These are phyloP conservation scores for Daldinia decipiens DNA, from an alignment of 495 filamentous ascomycete genomes.

Conservation along the genomic window DNA sequence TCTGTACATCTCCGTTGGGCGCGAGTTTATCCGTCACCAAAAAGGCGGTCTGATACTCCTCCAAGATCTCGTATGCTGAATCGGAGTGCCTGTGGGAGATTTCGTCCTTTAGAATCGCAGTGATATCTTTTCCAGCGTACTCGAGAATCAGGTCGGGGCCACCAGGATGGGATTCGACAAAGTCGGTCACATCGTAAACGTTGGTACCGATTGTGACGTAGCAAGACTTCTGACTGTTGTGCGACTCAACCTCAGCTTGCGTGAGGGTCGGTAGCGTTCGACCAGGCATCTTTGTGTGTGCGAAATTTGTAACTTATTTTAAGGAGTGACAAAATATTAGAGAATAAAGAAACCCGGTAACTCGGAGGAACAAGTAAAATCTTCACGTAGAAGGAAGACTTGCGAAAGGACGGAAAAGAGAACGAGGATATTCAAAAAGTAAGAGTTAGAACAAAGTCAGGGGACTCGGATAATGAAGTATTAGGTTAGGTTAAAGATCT, in stretches of 20 bases:
- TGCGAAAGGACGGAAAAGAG: slow-evolving; percentile 10
- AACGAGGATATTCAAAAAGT: slow-evolving; percentile 25
- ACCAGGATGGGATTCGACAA: slow-evolving; percentile 88
- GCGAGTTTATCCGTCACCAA: slow-evolving; percentile 63
- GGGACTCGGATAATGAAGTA: slow-evolving; percentile 37
- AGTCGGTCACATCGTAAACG: slow-evolving; percentile 94
- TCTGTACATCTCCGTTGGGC: slow-evolving; percentile 40
- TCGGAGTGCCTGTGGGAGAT: slow-evolving; percentile 87
- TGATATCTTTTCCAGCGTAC: slow-evolving; percentile 88
- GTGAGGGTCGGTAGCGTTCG: slow-evolving; percentile 82
- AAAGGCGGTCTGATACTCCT: slow-evolving; percentile 81
- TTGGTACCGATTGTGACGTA: slow-evolving; percentile 90
- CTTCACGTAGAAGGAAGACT: slow-evolving; percentile 10
- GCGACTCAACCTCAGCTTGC: slow-evolving; percentile 77
- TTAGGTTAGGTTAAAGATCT: slow-evolving; percentile 5
- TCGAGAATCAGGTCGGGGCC: slow-evolving; percentile 89
- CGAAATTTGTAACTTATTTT: slow-evolving; percentile 6
- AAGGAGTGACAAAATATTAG: slow-evolving; percentile 15
- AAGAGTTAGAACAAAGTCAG: slow-evolving; percentile 26
- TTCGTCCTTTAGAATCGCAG: slow-evolving; percentile 83
- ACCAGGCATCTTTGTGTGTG: slow-evolving; percentile 52
- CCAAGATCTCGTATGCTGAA: slow-evolving; percentile 91
- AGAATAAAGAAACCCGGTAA: slow-evolving; percentile 10
- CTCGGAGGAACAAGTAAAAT: slow-evolving; percentile 9
- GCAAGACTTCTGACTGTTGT: slow-evolving; percentile 85